Evolutionary conservation across 2,329 filamentous ascomycete genomes (phyloP), one percentile per base, ranked within the genome.

Genomic region (Pseudomassariella vexata): DNA sequence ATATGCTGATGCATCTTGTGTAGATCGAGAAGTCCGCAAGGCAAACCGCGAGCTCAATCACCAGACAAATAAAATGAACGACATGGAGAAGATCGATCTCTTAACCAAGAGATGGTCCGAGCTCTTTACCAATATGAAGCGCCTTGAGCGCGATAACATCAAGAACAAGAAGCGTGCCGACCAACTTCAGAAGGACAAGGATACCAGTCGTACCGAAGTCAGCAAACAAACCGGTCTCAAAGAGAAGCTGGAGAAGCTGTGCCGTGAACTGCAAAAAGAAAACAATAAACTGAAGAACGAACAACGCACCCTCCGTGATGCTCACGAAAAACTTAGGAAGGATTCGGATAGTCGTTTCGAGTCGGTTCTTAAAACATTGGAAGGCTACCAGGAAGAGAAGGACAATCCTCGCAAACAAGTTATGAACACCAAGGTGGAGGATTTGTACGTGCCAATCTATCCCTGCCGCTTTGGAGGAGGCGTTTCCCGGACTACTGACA

Each of bases 221-320:
- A 90, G 79, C 62, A 95, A 95, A 63, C 90, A 89, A 15, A 81
- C 85, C 14, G 84, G 82, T 2, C 77, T 96, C 54, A 95, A 94
- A 59, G 89, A 96, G 57, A 96, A 96, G 62, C 68, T 98, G 27
- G 92, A 98, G 62, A 98, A 96, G 56, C 69, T 98, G 19, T 95
- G 89, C 50, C 73, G 92, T 35, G 92, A 98, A 59, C 72, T 98
- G 34, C 92, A 94, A 39, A 85, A 90, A 49, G 92, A 98, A 54
- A 98, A 98, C 59, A 96, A 96, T 62, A 94, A 94, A 63, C 79
- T 98, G 44, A 96, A 96, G 82, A 85, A 88, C 62, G 92, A 98
- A 59, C 94, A 95, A 59, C 90, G 94, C 53, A 87, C 86, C 32
- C 71, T 95, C 18, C 84, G 90, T 49, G 88, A 90, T 44, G 85